Evolutionary conservation across 1,284 basidiomycete species (phyloP).

Genomic region (Coriolopsis trogii): DNA sequence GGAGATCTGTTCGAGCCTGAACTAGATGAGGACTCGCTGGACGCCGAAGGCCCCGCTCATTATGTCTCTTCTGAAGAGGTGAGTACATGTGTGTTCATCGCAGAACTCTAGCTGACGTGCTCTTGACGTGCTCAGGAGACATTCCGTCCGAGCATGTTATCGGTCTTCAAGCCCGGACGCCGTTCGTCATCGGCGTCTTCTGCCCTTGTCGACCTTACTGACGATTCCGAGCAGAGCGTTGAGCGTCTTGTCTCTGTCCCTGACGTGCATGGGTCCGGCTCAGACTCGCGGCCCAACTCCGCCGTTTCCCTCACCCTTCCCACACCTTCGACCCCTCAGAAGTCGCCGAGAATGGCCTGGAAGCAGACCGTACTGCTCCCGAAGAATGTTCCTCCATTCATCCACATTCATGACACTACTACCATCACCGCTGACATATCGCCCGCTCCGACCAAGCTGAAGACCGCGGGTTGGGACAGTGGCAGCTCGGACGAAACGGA

Average conservation of each 20-base stretch:
- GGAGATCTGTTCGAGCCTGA: conserved; percentile 26
- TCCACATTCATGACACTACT: conserved; percentile 35
- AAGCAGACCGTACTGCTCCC: conserved; percentile 41
- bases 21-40: conserved; percentile 9
- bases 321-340: conserved; percentile 19
- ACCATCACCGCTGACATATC: conserved; percentile 40
- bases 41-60: conserved; percentile 7
- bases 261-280: conserved; percentile 13
- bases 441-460: conserved; percentile 50
- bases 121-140: conserved; percentile 17
- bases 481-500: conserved; percentile 45
- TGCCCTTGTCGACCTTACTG: conserved; percentile 26
- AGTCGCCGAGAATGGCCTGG: conserved; percentile 41
- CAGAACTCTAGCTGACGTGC: conserved; percentile 15
- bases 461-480: conserved; percentile 62
- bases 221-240: conserved; percentile 32
- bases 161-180: conserved; percentile 21
- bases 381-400: conserved; percentile 37
- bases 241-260: conserved; percentile 30
- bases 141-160: conserved; percentile 24
- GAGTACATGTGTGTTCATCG: no score
- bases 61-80: conserved; percentile 24
- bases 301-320: conserved; percentile 15
- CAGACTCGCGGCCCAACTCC: conserved; percentile 18
- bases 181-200: conserved; percentile 23